Percentiles rank a stretch among this genome's conserved stretches.
These are phyloP conservation scores for Tulasnella sp. DNA, from an alignment of 768 basidiomycete species.

Conservation along the genomic window DNA sequence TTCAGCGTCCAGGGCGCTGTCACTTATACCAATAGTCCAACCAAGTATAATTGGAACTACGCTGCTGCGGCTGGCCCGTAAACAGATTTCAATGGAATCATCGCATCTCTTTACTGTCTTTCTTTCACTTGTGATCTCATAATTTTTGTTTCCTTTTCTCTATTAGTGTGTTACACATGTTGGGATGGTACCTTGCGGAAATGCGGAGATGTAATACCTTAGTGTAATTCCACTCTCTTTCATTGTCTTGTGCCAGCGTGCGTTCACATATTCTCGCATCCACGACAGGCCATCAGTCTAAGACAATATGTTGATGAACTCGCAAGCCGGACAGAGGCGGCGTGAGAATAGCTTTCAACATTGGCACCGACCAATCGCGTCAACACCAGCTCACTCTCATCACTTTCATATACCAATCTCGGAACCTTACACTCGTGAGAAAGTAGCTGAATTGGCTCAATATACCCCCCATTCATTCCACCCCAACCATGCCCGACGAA, in stretches of 20 bases:
- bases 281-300: no score
- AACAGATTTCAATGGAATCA: background rate
- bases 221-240: background rate
- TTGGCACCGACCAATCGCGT: no score
- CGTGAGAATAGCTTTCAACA: no score
- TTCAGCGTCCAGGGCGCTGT: background rate
- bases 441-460: no score
- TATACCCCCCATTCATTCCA: no score
- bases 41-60: conserved; percentile 1
- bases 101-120: background rate
- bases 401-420: no score
- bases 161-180: no score
- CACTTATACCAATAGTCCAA: background rate
- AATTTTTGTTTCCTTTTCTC: background rate
- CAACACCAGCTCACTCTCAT: no score
- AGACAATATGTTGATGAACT: no score
- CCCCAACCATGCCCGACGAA: background rate
- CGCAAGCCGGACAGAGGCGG: no score
- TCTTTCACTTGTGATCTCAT: background rate
- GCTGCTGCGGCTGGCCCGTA: background rate
- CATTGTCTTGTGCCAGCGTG: background rate
- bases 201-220: background rate
- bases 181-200: background rate
- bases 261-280: background rate
- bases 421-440: no score